phyloP scores from a whole-genome alignment of 1,139 yeast genomes.

The Hyphopichia pseudoburtonii region DNA sequence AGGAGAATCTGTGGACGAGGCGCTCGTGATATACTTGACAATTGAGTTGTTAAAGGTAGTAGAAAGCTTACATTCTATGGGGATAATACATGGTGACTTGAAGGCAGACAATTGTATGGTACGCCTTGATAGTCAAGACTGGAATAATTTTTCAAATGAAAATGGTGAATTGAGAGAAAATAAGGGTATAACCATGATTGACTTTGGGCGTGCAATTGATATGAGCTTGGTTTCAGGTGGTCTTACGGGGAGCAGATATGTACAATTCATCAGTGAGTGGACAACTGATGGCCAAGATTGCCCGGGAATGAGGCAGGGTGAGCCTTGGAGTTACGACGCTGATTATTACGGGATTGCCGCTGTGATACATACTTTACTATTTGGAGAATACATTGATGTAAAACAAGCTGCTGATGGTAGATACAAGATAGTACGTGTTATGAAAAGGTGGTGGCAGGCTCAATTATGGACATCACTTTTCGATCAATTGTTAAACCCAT shows the following conservation, averaged over 20 bases:
- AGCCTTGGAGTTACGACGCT: slow-evolving; percentile 77
- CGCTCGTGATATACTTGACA: slow-evolving; percentile 61
- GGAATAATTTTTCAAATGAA: slow-evolving; percentile 22
- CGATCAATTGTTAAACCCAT: slow-evolving; percentile 63
- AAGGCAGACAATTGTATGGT: slow-evolving; percentile 89
- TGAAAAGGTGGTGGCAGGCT: slow-evolving; percentile 81
- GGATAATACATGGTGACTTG: slow-evolving; percentile 81
- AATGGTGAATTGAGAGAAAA: slow-evolving; percentile 49
- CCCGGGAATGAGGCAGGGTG: slow-evolving; percentile 61
- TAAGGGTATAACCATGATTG: slow-evolving; percentile 70
- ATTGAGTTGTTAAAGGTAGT: slow-evolving; percentile 60
- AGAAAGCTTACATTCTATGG: slow-evolving; percentile 61
- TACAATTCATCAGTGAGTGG: slow-evolving; percentile 63
- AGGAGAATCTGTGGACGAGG: slow-evolving; percentile 52
- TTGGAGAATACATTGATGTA: slow-evolving; percentile 62
- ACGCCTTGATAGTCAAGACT: slow-evolving; percentile 36
- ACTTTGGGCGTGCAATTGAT: slow-evolving; percentile 84
- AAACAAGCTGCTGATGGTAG: slow-evolving; percentile 21
- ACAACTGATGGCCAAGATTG: slow-evolving; percentile 73
- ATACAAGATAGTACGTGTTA: slow-evolving; percentile 39
- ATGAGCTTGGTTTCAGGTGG: slow-evolving; percentile 51
- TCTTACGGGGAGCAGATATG: slow-evolving; percentile 21
- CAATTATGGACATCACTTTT: slow-evolving; percentile 69
- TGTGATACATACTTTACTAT: slow-evolving; percentile 69
- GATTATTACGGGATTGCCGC: slow-evolving; percentile 87